phyloP scores from a whole-genome alignment of 768 basidiomycete species.

The Daedaleopsis sinensis region DNA sequence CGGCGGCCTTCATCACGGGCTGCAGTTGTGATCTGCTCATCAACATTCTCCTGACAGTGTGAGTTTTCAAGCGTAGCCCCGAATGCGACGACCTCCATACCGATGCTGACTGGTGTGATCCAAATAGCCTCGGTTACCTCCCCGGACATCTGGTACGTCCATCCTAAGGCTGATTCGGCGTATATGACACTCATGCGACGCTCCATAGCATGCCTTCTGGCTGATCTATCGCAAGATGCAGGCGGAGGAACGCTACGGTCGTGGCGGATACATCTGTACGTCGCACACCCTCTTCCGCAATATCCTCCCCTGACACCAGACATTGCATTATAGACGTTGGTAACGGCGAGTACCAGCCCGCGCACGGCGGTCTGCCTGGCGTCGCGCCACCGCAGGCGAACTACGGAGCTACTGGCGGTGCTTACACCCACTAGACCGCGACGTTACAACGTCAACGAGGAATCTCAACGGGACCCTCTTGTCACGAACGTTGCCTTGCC shows the following conservation, averaged over 20 bases:
- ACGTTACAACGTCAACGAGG: background rate
- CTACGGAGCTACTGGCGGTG: slow-evolving; percentile 34
- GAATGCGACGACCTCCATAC: background rate
- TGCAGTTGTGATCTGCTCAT: slow-evolving; percentile 88
- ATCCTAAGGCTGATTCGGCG: background rate
- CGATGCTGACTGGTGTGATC: slow-evolving; percentile 6
- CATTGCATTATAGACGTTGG: slow-evolving; percentile 30
- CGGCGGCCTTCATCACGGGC: slow-evolving; percentile 75
- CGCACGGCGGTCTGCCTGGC: slow-evolving; percentile 21
- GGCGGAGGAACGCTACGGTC: slow-evolving; percentile 81
- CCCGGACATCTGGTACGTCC: slow-evolving; percentile 58
- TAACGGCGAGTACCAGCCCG: slow-evolving; percentile 34
- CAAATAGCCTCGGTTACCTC: slow-evolving; percentile 69
- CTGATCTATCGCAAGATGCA: slow-evolving; percentile 90
- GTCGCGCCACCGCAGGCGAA: slow-evolving; percentile 22
- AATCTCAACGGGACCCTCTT: background rate
- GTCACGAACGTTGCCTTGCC: background rate
- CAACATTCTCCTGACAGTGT: slow-evolving; percentile 81
- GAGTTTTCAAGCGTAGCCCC: slow-evolving; percentile 25
- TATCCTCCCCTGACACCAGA: background rate
- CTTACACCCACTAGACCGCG: slow-evolving; percentile 25
- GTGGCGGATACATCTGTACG: slow-evolving; percentile 77
- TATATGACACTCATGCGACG: background rate
- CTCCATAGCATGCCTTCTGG: slow-evolving; percentile 77
- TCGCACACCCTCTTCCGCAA: slow-evolving; percentile 16